Evolutionary conservation across 495 filamentous ascomycete genomes (phyloP), one percentile per base, ranked within the genome.

Genomic region (Annulohypoxylon maeteangense): DNA sequence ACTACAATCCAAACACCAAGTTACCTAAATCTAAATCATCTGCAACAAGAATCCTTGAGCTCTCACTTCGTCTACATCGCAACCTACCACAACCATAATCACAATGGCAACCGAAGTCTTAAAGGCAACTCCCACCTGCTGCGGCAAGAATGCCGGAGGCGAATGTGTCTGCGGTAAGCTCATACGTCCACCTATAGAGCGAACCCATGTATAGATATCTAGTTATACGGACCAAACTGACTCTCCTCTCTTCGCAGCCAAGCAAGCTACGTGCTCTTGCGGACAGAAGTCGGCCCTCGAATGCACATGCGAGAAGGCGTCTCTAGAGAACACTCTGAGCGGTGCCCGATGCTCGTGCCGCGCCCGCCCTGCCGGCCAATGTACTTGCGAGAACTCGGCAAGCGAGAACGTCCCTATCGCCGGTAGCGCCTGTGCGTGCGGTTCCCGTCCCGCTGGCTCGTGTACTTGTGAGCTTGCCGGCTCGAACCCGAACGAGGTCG

Each of bases 281-380:
- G 95, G 95, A 71, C 87, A 94, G 82, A 87, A 94, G 75, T 87
- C 87, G 7, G 95, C 95, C 45, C 87, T 97, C 62, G 85, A 92
- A 76, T 98, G 95, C 86, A 89, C 83, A 61, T 98, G 95, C 84
- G 89, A 88, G 78, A 93, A 91, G 78, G 88, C 93, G 7, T 68
- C 85, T 2, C 78, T 85, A 3, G 95, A 98, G 86, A 97, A 97
- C 83, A 75, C 78, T 3, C 65, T 90, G 27, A 78, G 81, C 3
- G 93, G 92, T n/a, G 84, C 93, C 23, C 84, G 93, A 58, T 97
- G 94, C 86, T 94, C 91, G 23, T 97, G 94, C 82, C 87, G 92
- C 32, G 79, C 75, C 67, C 90, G 93, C 45, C 90, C 92, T 14
- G 91, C 89, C 76, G 92, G 92, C 66, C 79, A 90, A 75, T 97